Evolutionary conservation across 2,329 filamentous ascomycete genomes (phyloP).

Genomic region (Malbranchea zuffiana): DNA sequence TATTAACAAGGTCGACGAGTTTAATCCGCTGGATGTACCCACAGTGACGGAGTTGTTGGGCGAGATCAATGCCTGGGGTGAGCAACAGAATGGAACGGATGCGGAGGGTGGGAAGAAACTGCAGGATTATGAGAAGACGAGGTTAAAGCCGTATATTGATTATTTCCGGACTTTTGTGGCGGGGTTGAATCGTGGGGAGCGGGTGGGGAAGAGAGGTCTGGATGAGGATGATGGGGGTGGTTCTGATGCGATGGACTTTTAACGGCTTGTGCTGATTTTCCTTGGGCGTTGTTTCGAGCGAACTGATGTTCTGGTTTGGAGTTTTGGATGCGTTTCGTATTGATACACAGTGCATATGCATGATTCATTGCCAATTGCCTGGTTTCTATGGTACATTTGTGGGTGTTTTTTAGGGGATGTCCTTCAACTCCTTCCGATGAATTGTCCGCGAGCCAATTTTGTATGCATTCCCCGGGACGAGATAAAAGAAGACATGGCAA

Average conservation of each 20-base stretch:
- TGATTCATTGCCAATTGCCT: too few relatives aligned
- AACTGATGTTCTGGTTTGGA: too few relatives aligned
- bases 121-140: constrained; percentile 94
- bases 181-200: constrained; percentile 64
- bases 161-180: constrained; percentile 75
- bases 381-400: too few relatives aligned
- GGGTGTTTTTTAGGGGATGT: too few relatives aligned
- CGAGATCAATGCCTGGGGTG: constrained; percentile 76
- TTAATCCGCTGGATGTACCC: constrained; percentile 80
- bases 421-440: too few relatives aligned
- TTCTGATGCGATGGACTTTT: constrained; percentile 56
- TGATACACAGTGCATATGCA: too few relatives aligned
- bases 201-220: constrained; percentile 40
- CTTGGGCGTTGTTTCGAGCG: too few relatives aligned
- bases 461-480: too few relatives aligned
- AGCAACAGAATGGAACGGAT: constrained; percentile 21
- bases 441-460: too few relatives aligned
- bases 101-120: constrained; percentile 37
- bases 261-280: too few relatives aligned
- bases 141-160: constrained; percentile 83
- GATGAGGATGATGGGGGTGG: constrained; percentile 37
- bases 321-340: too few relatives aligned
- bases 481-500: too few relatives aligned
- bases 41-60: constrained; percentile 70
- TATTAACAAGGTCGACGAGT: constrained; percentile 58